phyloP scores from a whole-genome alignment of 805 yeast species.

The Wickerhamomyces sydowiorum region DNA sequence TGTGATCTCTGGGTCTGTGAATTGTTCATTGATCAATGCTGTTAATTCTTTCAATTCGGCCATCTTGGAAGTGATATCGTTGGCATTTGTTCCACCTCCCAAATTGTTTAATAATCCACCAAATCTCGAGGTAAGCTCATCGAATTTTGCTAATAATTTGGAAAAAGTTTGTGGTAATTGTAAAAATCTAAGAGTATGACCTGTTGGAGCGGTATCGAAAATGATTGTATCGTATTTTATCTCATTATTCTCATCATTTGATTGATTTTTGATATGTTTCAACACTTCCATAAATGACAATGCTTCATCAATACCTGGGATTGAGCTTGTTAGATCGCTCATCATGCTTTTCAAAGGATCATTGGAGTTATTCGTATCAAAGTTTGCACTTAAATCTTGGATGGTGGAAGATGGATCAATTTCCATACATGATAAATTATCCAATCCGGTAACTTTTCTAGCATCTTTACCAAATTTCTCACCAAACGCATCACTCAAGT shows the following conservation, averaged over 20 bases:
- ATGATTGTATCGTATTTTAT: slow-evolving; percentile 79
- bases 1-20: slow-evolving; percentile 92
- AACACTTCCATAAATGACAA: slow-evolving; percentile 96
- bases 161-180: slow-evolving; percentile 92
- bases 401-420: slow-evolving; percentile 94
- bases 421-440: slow-evolving; percentile 94
- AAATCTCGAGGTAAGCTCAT: slow-evolving; percentile 76
- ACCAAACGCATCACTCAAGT: slow-evolving; percentile 95
- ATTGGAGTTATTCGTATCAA: slow-evolving; percentile 33
- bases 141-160: slow-evolving; percentile 78
- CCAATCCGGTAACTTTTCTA: slow-evolving; percentile 82
- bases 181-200: slow-evolving; percentile 92
- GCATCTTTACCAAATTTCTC: slow-evolving; percentile 98
- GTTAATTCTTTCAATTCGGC: slow-evolving; percentile 78
- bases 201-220: slow-evolving; percentile 99
- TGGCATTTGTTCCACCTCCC: slow-evolving; percentile 57
- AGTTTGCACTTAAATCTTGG: slow-evolving; percentile 66
- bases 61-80: slow-evolving; percentile 73
- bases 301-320: slow-evolving; percentile 99
- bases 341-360: slow-evolving; percentile 66
- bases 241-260: slow-evolving; percentile 27
- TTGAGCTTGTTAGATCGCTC: slow-evolving; percentile 89
- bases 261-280: slow-evolving; percentile 87
- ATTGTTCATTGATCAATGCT: slow-evolving; percentile 86
- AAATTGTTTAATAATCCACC: slow-evolving; percentile 85